A percentile compares a stretch with the other conserved stretches of the same genome.
phyloP scores from a whole-genome alignment of 2,329 filamentous ascomycete species.

The Penicillium sp. region DNA sequence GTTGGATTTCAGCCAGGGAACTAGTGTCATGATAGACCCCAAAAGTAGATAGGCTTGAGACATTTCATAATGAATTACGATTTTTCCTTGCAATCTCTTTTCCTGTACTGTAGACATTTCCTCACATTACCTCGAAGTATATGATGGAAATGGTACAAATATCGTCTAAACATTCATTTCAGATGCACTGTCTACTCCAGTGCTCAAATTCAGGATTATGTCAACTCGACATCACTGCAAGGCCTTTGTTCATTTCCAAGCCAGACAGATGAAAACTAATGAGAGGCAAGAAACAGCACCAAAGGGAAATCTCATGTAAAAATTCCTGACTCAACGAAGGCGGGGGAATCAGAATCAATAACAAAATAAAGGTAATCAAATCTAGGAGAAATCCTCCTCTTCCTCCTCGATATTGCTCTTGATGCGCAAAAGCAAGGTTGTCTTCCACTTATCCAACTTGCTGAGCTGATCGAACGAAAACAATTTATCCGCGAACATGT shows the following conservation, averaged over 20 bases:
- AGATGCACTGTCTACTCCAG: neutral
- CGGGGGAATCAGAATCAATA: slow-evolving; percentile 22
- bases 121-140: neutral
- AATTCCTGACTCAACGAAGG: slow-evolving; percentile 17
- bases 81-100: slow-evolving; percentile 14
- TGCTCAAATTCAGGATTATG: neutral
- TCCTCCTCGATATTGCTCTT: slow-evolving; percentile 79
- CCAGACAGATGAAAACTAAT: slow-evolving; percentile 1
- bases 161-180: slow-evolving; percentile 1
- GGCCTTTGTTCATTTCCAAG: slow-evolving; percentile 2
- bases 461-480: slow-evolving; percentile 90
- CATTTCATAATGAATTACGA: slow-evolving; percentile 33
- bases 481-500: slow-evolving; percentile 79
- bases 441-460: slow-evolving; percentile 98
- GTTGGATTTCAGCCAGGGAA: slow-evolving; percentile 1
- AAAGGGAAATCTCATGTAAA: slow-evolving; percentile 7
- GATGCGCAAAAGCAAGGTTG: slow-evolving; percentile 74
- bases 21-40: slow-evolving; percentile 17
- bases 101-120: neutral
- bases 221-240: neutral
- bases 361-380: slow-evolving; percentile 14
- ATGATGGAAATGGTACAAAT: neutral
- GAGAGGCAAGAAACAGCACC: neutral
- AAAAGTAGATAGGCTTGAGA: slow-evolving; percentile 32
- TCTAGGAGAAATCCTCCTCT: slow-evolving; percentile 67